Conservation (phyloP, 1,139 yeast genomes). For the Pichiaceae sp. region DNA sequence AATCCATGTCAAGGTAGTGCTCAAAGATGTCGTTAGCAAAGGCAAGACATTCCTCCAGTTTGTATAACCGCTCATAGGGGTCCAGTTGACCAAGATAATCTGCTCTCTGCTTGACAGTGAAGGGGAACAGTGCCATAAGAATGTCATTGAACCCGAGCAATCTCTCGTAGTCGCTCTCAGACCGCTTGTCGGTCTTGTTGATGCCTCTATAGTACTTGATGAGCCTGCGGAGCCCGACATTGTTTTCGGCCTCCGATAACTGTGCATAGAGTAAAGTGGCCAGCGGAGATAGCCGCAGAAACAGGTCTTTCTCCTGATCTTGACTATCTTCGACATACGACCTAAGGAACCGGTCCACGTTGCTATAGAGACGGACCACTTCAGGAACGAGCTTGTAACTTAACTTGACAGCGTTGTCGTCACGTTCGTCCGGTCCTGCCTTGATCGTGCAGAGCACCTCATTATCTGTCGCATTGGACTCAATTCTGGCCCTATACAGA, state of each 20-base stretch:
- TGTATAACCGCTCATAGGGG: slow-evolving; percentile 28
- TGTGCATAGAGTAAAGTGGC: slow-evolving; percentile 54
- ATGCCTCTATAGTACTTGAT: background rate
- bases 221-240: slow-evolving; percentile 19
- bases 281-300: slow-evolving; percentile 50
- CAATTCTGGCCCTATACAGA: slow-evolving; percentile 34
- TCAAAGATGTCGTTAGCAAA: slow-evolving; percentile 26
- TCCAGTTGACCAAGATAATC: slow-evolving; percentile 31
- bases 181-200: slow-evolving; percentile 2
- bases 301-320: slow-evolving; percentile 23
- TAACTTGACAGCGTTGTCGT: slow-evolving; percentile 1
- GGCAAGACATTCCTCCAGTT: slow-evolving; percentile 27
- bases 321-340: slow-evolving; percentile 25
- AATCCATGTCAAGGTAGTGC: slow-evolving; percentile 33
- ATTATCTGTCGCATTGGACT: background rate
- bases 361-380: slow-evolving; percentile 27
- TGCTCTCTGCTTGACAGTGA: slow-evolving; percentile 40
- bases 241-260: slow-evolving; percentile 14
- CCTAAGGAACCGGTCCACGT: slow-evolving; percentile 35
- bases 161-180: slow-evolving; percentile 18
- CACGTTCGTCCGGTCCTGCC: background rate
- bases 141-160: slow-evolving; percentile 29
- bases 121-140: slow-evolving; percentile 52
- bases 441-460: slow-evolving; percentile 3
- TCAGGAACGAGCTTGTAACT: slow-evolving; percentile 15